Base-by-base conservation (phyloP, 257 asterid species). In the Scutellaria baicalensis region DNA sequence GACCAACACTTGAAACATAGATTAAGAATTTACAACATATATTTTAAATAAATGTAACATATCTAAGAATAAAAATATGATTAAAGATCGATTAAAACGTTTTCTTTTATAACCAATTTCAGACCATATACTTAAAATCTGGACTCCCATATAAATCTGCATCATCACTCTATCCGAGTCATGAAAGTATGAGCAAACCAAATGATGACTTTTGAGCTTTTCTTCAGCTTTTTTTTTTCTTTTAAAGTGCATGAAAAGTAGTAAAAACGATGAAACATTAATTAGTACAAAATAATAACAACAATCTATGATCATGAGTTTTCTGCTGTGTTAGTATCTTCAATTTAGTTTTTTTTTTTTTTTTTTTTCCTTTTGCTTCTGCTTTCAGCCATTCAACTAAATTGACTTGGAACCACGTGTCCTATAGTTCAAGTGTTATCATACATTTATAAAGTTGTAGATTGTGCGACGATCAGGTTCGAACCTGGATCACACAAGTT, bases 351-450 rank as follows among this genome's bases (percentile, higher is more conserved):
- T n/a, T n/a, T n/a, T n/a, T n/a, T n/a, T n/a, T n/a, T n/a, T n/a
- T n/a, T n/a, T n/a, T n/a, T n/a, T n/a, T n/a, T n/a, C n/a, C 78
- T 74, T 77, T 74, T 67, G 80, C 77, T 80, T 77, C 82, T 69
- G 66, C 36, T 51, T 73, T 69, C 51, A 45, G 58, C 16, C 56
- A 12, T 8, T 44, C 36, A 66, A 76, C 66, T 9, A 23, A 39
- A 20, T 33, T 73, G 75, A 36, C 27, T n/a, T 44, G 33, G 5
- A n/a, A n/a, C n/a, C n/a, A n/a, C n/a, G n/a, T n/a, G n/a, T n/a
- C n/a, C n/a, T n/a, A n/a, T n/a, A n/a, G n/a, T n/a, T n/a, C n/a
- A n/a, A n/a, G n/a, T n/a, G n/a, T n/a, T n/a, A n/a, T n/a, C n/a
- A n/a, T n/a, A n/a, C n/a, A n/a, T n/a, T n/a, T n/a, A n/a, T n/a